These are phyloP conservation scores for Picochlorum sp. DNA, from an alignment of 139 green algal species.

Conservation along the genomic window DNA sequence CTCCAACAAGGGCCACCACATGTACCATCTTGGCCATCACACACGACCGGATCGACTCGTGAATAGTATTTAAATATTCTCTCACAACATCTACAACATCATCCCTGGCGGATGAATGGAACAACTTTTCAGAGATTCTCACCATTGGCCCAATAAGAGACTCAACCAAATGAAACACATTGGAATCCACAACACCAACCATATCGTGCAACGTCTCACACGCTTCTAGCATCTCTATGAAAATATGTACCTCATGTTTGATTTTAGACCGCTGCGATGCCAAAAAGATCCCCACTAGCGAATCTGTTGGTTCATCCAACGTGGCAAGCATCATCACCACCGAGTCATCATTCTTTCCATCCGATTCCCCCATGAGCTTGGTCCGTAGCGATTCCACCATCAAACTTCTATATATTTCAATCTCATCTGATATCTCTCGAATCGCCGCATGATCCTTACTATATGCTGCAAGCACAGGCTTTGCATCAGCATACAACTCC, in stretches of 20 bases:
- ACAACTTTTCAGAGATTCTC: no score
- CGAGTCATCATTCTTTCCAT: conserved; percentile 17
- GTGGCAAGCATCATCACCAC: conserved; percentile 66
- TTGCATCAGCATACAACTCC: conserved; percentile 58
- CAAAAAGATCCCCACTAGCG: conserved; percentile 55
- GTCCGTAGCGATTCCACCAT: conserved; percentile 38
- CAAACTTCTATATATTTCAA: conserved; percentile 42
- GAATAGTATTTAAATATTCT: no score
- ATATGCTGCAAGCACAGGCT: conserved; percentile 65
- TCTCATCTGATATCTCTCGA: conserved; percentile 43
- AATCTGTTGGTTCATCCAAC: conserved; percentile 57
- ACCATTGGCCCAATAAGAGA: no score
- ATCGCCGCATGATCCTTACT: conserved; percentile 53
- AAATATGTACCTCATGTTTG: conserved; percentile 40
- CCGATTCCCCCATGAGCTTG: conserved; percentile 52
- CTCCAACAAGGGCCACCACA: no score
- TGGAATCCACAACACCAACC: not conserved
- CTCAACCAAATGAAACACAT: no score
- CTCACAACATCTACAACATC: no score
- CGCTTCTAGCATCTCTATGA: conserved; percentile 14
- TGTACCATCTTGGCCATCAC: no score
- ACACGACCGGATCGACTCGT: no score
- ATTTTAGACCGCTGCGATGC: conserved; percentile 51
- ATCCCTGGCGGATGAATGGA: no score
- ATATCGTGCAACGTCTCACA: not conserved